A percentile compares a stretch with the other conserved stretches of the same genome.
phyloP scores from a whole-genome alignment of 371 early-diverging fungal species.

The Lichtheimia ramosa region DNA sequence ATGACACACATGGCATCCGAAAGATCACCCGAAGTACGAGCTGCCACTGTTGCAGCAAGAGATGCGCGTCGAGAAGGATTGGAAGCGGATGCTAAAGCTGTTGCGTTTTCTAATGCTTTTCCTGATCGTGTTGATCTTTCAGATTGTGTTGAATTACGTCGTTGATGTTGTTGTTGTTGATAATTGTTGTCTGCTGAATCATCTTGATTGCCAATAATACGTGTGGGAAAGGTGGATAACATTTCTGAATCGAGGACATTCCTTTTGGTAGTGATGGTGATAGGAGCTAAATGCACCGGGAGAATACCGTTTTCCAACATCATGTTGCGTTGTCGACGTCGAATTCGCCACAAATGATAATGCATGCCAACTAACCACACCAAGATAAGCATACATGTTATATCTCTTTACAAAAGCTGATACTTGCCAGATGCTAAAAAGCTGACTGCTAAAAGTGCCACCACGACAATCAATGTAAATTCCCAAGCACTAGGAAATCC shows the following conservation, averaged over 20 bases:
- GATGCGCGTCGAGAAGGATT: background rate
- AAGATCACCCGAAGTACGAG: constrained; percentile 2
- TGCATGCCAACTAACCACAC: constrained; percentile 42
- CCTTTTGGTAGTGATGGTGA: constrained; percentile 12
- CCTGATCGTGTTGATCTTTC: constrained; percentile 21
- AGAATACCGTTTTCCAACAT: constrained; percentile 36
- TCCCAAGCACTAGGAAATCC: constrained; percentile 58
- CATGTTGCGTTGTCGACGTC: constrained; percentile 37
- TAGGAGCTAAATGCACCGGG: constrained; percentile 4
- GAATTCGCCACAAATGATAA: constrained; percentile 52
- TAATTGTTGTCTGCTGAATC: background rate
- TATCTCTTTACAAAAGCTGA: background rate
- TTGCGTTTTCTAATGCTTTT: constrained; percentile 36
- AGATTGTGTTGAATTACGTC: constrained; percentile 9
- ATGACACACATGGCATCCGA: constrained; percentile 68
- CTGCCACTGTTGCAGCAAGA: constrained; percentile 2
- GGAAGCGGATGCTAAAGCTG: constrained; percentile 14
- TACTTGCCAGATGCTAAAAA: constrained; percentile 49
- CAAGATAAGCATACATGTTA: background rate
- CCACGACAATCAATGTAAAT: constrained; percentile 55
- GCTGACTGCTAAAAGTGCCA: constrained; percentile 53
- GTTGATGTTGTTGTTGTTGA: constrained; percentile 1
- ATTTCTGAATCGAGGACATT: constrained; percentile 29
- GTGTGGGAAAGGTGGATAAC: constrained; percentile 34
- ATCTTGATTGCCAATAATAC: constrained; percentile 27